phyloP scores from a whole-genome alignment of 2,329 filamentous ascomycete species.

The Fusarium sororula region DNA sequence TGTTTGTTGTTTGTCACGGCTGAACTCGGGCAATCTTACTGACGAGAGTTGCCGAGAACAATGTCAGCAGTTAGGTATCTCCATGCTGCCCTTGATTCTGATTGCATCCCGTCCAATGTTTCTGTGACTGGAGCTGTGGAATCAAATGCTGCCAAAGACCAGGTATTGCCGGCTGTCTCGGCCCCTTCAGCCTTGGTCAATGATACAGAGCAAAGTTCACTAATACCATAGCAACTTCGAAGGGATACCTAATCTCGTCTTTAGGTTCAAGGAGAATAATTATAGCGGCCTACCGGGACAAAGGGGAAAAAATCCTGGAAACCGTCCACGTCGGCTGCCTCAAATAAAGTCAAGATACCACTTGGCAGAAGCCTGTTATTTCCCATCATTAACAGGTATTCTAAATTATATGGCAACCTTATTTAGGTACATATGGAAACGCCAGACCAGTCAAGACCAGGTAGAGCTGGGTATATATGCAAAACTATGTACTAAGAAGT shows the following conservation, averaged over 20 bases:
- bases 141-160: slow-evolving; percentile 9
- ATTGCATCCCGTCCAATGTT: neutral
- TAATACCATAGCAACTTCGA: neutral
- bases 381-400: neutral
- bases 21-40: neutral
- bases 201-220: slow-evolving; percentile 5
- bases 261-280: neutral
- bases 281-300: neutral
- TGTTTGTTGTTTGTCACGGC: neutral
- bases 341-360: neutral
- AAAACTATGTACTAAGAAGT: neutral
- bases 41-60: neutral
- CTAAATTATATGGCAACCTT: neutral
- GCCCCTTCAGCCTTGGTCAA: slow-evolving; percentile 6
- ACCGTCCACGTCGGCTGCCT: neutral
- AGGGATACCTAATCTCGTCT: neutral
- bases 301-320: neutral
- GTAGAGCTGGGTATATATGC: too few species aligned
- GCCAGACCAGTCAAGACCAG: neutral
- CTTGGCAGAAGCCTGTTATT: neutral
- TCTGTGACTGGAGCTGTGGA: neutral
- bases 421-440: neutral
- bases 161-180: slow-evolving; percentile 22
- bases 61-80: neutral
- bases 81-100: neutral